These are phyloP conservation scores for Nephromyces sp. DNA, from an alignment of 169 alveolate species.

Conservation along the genomic window DNA sequence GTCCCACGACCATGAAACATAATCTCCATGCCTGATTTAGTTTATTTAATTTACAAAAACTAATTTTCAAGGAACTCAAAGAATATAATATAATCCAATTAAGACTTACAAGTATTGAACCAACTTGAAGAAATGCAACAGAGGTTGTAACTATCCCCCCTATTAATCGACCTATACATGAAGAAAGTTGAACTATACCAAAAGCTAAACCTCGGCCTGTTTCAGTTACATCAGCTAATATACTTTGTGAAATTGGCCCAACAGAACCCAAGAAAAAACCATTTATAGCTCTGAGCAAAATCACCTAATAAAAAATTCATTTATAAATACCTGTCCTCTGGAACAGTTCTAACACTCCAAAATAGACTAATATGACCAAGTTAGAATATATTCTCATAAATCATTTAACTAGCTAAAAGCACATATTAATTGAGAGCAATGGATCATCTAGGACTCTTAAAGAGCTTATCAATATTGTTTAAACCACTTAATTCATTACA, in stretches of 20 bases:
- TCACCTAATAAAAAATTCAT: too few species aligned
- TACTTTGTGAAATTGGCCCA: slow-evolving; percentile 67
- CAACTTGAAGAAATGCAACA: slow-evolving; percentile 53
- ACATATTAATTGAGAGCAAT: too few species aligned
- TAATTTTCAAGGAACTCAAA: neutral
- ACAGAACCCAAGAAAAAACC: slow-evolving; percentile 69
- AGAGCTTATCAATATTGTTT: too few species aligned
- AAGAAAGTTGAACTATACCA: slow-evolving; percentile 66
- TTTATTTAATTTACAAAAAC: neutral
- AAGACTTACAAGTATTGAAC: slow-evolving; percentile 44
- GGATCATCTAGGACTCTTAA: too few species aligned
- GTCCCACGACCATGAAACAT: slow-evolving; percentile 60
- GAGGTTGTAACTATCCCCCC: slow-evolving; percentile 73
- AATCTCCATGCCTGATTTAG: slow-evolving; percentile 56
- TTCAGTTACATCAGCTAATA: slow-evolving; percentile 62
- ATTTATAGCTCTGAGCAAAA: slow-evolving; percentile 59
- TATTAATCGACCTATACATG: slow-evolving; percentile 62
- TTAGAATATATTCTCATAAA: neutral
- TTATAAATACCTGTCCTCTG: too few species aligned
- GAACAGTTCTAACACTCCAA: too few species aligned
- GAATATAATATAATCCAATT: neutral
- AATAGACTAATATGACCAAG: neutral
- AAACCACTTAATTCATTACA: too few species aligned
- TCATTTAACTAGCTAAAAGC: neutral
- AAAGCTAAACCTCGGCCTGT: slow-evolving; percentile 56